Evolutionary conservation across 1,284 basidiomycete genomes (phyloP).

Genomic region (Volvariella volvacea): DNA sequence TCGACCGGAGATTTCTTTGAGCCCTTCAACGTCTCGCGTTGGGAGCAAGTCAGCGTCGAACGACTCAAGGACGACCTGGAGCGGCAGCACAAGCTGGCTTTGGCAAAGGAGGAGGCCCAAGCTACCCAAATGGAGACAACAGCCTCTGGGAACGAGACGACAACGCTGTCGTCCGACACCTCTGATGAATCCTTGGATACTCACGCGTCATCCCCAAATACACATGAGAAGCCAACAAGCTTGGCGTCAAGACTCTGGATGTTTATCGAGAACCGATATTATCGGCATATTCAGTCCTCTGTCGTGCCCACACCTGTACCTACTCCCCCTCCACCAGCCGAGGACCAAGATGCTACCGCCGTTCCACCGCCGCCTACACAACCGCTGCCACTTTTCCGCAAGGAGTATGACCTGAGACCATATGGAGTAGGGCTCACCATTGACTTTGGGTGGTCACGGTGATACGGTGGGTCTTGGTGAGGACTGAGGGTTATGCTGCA

Average conservation of each 20-base stretch:
- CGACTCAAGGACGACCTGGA: constrained; percentile 42
- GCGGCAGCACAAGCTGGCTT: constrained; percentile 21
- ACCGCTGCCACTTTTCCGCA: constrained; percentile 31
- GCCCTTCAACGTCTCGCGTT: constrained; percentile 64
- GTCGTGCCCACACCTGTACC: background rate
- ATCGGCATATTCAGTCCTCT: background rate
- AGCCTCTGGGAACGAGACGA: background rate
- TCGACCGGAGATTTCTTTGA: constrained; percentile 54
- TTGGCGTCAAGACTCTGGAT: no score
- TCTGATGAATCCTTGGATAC: background rate
- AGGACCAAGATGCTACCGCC: background rate
- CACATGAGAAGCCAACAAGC: no score
- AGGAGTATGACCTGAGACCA: constrained; percentile 62
- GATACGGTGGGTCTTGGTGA: constrained; percentile 14
- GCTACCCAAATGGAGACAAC: background rate
- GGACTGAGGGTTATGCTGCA: constrained; percentile 12
- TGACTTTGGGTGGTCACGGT: constrained; percentile 60
- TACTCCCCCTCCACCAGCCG: no score
- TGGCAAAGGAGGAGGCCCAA: background rate
- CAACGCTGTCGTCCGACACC: background rate
- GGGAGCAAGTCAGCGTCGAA: constrained; percentile 60
- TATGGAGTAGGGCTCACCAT: constrained; percentile 65
- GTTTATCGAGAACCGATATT: background rate
- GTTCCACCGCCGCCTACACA: constrained; percentile 1
- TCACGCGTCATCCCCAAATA: background rate